phyloP scores from a whole-genome alignment of 768 basidiomycete species.

The Dioszegia crocea region DNA sequence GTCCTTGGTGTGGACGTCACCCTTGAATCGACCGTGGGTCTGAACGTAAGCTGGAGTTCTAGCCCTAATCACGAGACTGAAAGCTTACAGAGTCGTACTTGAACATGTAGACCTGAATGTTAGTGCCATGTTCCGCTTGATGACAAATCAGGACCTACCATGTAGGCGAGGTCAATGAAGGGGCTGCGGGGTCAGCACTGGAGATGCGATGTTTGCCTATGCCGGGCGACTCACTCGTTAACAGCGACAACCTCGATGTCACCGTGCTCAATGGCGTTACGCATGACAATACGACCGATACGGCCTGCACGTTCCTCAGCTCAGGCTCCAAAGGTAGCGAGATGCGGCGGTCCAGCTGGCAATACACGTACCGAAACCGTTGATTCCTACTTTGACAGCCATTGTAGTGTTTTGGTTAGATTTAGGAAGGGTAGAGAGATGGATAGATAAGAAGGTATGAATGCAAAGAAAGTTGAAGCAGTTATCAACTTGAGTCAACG shows the following conservation, averaged over 20 bases:
- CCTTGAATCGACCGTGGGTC: slow-evolving; percentile 64
- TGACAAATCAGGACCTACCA: slow-evolving; percentile 58
- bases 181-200: slow-evolving; percentile 59
- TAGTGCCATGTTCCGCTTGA: background rate
- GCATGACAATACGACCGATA: slow-evolving; percentile 94
- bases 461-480: slow-evolving; percentile 4
- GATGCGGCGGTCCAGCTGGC: background rate
- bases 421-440: slow-evolving; percentile 10
- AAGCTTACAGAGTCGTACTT: slow-evolving; percentile 44
- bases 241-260: slow-evolving; percentile 84
- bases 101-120: slow-evolving; percentile 46
- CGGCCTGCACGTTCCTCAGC: slow-evolving; percentile 61
- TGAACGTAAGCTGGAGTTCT: slow-evolving; percentile 10
- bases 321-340: background rate
- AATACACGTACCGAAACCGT: slow-evolving; percentile 63
- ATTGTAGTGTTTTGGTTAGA: slow-evolving; percentile 26
- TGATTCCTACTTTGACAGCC: slow-evolving; percentile 88
- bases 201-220: too few species aligned
- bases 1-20: slow-evolving; percentile 71
- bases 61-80: background rate
- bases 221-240: slow-evolving; percentile 84
- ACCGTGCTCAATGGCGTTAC: slow-evolving; percentile 76
- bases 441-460: slow-evolving; percentile 7
- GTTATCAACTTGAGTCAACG: slow-evolving; percentile 1
- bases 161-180: slow-evolving; percentile 95